Evolutionary conservation across 345 rosid species (phyloP), one percentile per base, ranked within the genome.

Genomic region (Raphanus sativus): DNA sequence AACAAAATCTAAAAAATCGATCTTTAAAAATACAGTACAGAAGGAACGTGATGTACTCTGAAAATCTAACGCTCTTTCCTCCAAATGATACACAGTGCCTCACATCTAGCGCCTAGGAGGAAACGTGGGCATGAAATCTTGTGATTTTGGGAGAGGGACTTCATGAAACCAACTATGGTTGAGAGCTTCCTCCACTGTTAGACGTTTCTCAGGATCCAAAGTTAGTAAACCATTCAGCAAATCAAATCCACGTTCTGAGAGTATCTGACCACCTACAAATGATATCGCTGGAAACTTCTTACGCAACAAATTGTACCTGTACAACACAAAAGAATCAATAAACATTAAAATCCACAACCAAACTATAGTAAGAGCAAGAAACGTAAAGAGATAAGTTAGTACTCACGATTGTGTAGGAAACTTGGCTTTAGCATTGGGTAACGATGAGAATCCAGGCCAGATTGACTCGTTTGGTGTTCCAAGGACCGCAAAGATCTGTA

Each of bases 161-260:
- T 94, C 97, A 1, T 0, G 70, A 76, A 94, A 94, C 98, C 98
- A 94, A 36, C 85, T 80, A 77, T 94, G 98, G 74, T 87, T 83
- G 16, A 90, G 87, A 11, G 98, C 97, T 24, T 71, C 94, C 54
- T 87, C 94, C 60, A 76, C 97, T 48, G 97, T 85, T 79, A 94
- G 73, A 81, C 96, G 83, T 90, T 86, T 88, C 79, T 85, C 87
- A 54, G 97, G 97, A 69, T 91, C 90, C 71, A 82, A 91, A 4
- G 87, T 83, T 56, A 94, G 72, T 79, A 94, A 87, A 67, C 75
- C 78, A 75, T 81, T 91, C 73, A 94, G 69, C 76, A 94, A 81
- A 83, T 94, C 98, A 45, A 88, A 91, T 61, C 98, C 98, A 10
- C 75, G 75, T 69, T 90, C 98, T 13, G 97, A 91, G 26, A 94